Percentiles rank a stretch among this genome's conserved stretches.
These are phyloP conservation scores for Yarrowia galli DNA, from an alignment of 1,139 yeast species.

Conservation along the genomic window DNA sequence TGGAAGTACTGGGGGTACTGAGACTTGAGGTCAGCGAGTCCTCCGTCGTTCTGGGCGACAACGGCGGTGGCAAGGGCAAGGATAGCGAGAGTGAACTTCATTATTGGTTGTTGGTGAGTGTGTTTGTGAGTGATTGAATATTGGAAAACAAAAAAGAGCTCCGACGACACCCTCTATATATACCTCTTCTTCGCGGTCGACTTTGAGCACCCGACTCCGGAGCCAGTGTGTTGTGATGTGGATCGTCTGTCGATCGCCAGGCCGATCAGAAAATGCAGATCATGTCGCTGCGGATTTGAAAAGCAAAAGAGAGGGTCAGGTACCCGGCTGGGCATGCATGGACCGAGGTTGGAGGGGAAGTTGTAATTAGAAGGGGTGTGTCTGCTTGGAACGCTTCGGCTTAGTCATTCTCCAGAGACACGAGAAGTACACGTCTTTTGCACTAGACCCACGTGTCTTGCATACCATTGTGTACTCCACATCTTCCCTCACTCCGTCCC, in stretches of 20 bases:
- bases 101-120: neutral
- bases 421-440: neutral
- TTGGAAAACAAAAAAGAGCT: neutral
- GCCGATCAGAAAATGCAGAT: slow-evolving; percentile 17
- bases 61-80: slow-evolving; percentile 17
- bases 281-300: neutral
- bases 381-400: neutral
- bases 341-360: neutral
- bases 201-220: neutral
- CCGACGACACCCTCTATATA: neutral
- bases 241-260: slow-evolving; percentile 12
- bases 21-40: slow-evolving; percentile 22
- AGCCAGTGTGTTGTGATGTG: slow-evolving; percentile 3
- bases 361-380: too few species aligned
- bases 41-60: slow-evolving; percentile 29
- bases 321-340: slow-evolving; percentile 29
- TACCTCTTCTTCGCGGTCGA: neutral
- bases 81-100: slow-evolving; percentile 35
- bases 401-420: neutral
- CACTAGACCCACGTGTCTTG: too few species aligned
- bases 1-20: slow-evolving; percentile 33
- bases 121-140: slow-evolving; percentile 12
- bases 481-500: neutral
- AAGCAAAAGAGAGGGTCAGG: slow-evolving; percentile 1
- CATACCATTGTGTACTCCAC: too few species aligned